Conservation (phyloP, 148 eudicot species). For the Camellia japonica region DNA sequence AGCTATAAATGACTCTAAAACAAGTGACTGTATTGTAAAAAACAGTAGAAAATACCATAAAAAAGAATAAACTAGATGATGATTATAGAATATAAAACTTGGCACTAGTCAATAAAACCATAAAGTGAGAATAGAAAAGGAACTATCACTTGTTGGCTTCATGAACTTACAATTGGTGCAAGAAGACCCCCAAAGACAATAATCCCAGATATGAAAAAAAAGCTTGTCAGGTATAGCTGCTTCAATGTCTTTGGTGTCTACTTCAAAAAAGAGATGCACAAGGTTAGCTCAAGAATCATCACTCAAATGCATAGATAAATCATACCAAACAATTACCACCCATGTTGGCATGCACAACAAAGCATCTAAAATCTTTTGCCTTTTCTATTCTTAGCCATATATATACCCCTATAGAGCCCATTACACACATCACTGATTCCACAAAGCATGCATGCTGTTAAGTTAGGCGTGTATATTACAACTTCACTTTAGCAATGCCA, state of each 20-base stretch:
- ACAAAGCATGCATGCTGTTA: not conserved
- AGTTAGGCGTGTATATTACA: not conserved
- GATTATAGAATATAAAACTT: not conserved
- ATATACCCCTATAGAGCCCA: not conserved
- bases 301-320: not conserved
- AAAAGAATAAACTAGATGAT: not conserved
- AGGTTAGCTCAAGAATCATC: conserved; percentile 11
- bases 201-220: conserved; percentile 76
- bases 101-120: not conserved
- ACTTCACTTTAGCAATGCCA: not conserved
- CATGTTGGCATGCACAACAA: not conserved
- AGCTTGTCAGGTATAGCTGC: conserved; percentile 91
- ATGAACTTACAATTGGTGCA: conserved; percentile 80
- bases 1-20: conserved; percentile 3
- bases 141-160: conserved; percentile 1
- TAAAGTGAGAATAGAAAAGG: not conserved
- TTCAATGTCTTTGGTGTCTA: conserved; percentile 90
- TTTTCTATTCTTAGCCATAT: not conserved
- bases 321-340: not conserved
- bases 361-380: not conserved
- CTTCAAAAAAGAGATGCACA: conserved; percentile 21
- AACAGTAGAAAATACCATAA: not conserved
- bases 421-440: not conserved
- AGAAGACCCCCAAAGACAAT: conserved; percentile 88
- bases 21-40: not conserved